A percentile compares a stretch with the other conserved stretches of the same genome.
Conservation (phyloP, 2,329 filamentous ascomycete species). For the Geosmithia putterillii region DNA sequence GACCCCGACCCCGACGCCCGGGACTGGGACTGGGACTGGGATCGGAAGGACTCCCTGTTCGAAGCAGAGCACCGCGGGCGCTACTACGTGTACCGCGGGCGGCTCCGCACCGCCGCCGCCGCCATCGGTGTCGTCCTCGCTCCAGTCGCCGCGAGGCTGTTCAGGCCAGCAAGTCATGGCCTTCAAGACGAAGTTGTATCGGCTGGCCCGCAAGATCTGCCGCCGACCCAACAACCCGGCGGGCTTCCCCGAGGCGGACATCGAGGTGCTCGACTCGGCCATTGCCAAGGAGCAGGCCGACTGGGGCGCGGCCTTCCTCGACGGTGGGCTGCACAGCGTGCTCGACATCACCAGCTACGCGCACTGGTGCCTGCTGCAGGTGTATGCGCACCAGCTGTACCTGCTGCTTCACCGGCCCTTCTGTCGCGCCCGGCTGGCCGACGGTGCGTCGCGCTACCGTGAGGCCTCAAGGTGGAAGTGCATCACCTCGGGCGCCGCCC, state of each 20-base stretch:
- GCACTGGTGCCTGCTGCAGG: conserved; percentile 7
- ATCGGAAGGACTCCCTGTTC: too few species aligned
- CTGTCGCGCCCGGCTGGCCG: conserved; percentile 2
- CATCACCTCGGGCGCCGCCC: conserved; percentile 4
- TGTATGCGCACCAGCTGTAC: conserved; percentile 8
- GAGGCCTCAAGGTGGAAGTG: conserved; percentile 5
- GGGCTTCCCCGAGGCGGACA: background rate
- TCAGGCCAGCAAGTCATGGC: conserved; percentile 2
- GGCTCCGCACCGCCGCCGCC: too few species aligned
- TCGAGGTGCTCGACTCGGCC: background rate
- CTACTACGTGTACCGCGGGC: too few species aligned
- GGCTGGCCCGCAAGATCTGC: conserved; percentile 5
- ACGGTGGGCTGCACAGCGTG: conserved; percentile 5
- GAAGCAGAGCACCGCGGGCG: too few species aligned
- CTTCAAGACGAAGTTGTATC: conserved; percentile 6
- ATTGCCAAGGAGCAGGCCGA: conserved; percentile 4
- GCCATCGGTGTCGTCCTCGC: too few species aligned
- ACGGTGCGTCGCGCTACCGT: background rate
- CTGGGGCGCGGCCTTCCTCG: conserved; percentile 6
- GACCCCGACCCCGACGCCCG: too few species aligned
- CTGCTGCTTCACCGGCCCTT: conserved; percentile 8
- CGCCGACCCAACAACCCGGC: conserved; percentile 2
- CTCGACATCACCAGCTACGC: conserved; percentile 7
- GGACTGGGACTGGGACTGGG: too few species aligned
- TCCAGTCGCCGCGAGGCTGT: too few species aligned